Percentiles rank a stretch among this genome's conserved stretches.
Evolutionary conservation across 2,329 filamentous ascomycete genomes (phyloP).

Genomic region (Bimuria novae-zelandiae): DNA sequence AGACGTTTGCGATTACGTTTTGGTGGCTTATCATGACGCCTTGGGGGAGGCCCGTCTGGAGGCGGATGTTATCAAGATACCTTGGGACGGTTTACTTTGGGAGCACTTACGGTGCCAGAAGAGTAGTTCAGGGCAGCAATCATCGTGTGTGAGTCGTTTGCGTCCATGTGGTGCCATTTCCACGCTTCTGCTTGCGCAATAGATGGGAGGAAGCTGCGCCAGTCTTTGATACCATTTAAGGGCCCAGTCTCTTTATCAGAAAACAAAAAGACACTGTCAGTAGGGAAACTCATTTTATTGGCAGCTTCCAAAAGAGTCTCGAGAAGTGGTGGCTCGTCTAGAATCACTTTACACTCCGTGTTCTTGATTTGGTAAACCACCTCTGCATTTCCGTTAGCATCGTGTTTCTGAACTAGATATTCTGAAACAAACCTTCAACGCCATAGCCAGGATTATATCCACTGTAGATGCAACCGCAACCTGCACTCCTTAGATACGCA

Average conservation of each 20-base stretch:
- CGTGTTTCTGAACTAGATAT: background rate
- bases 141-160: constrained; percentile 41
- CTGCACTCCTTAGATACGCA: constrained; percentile 59
- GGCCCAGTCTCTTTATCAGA: constrained; percentile 46
- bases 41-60: constrained; percentile 49
- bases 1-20: constrained; percentile 49
- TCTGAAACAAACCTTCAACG: constrained; percentile 45
- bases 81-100: no score
- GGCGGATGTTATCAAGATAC: background rate
- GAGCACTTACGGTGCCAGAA: constrained; percentile 8
- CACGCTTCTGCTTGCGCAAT: constrained; percentile 42
- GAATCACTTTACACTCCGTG: constrained; percentile 55
- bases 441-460: constrained; percentile 61
- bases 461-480: constrained; percentile 59
- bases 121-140: constrained; percentile 28
- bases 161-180: constrained; percentile 48
- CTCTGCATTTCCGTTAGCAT: constrained; percentile 42
- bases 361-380: constrained; percentile 58
- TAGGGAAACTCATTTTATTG: constrained; percentile 48
- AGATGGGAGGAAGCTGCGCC: constrained; percentile 48
- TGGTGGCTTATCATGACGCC: constrained; percentile 52
- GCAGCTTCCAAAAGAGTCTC: constrained; percentile 52
- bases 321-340: constrained; percentile 56
- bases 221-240: constrained; percentile 48
- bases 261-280: constrained; percentile 55